phyloP scores from a whole-genome alignment of 805 yeast species.

The Millerago galiae region DNA sequence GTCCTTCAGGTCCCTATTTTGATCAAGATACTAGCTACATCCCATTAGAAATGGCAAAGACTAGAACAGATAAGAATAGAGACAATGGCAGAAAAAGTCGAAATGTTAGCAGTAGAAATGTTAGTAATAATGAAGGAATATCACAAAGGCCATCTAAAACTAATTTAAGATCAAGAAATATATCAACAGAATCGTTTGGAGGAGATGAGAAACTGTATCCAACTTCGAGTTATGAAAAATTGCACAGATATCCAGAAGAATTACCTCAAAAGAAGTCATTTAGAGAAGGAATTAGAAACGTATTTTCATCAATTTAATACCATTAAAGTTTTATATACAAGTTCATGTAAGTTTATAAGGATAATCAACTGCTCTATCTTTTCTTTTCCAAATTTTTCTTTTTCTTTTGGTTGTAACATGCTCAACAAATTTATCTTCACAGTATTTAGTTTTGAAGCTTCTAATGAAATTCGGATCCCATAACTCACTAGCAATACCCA shows the following conservation, averaged over 20 bases:
- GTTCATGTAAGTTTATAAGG: slow-evolving; percentile 53
- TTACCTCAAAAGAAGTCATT: not conserved
- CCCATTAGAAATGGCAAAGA: slow-evolving; percentile 1
- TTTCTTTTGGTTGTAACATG: slow-evolving; percentile 75
- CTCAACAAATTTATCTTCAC: slow-evolving; percentile 83
- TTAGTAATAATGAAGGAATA: not conserved
- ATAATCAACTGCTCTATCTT: slow-evolving; percentile 74
- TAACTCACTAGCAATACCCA: slow-evolving; percentile 92
- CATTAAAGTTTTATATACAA: not conserved
- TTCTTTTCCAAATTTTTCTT: slow-evolving; percentile 90
- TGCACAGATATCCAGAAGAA: not conserved
- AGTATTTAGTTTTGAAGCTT: slow-evolving; percentile 51
- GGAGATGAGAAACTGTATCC: not conserved
- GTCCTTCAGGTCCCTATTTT: not conserved
- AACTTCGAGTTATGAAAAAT: not conserved
- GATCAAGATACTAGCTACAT: not conserved
- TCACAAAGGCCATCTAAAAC: not conserved
- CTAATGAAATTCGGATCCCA: slow-evolving; percentile 95
- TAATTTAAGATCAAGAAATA: slow-evolving; percentile 4
- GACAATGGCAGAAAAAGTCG: slow-evolving; percentile 1
- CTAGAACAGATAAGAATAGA: not conserved
- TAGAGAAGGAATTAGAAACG: not conserved
- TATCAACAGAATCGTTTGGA: slow-evolving; percentile 1
- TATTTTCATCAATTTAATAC: not conserved
- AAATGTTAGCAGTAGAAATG: not conserved